phyloP scores from a whole-genome alignment of 2,329 filamentous ascomycete species.

The Cladosporium sp. region DNA sequence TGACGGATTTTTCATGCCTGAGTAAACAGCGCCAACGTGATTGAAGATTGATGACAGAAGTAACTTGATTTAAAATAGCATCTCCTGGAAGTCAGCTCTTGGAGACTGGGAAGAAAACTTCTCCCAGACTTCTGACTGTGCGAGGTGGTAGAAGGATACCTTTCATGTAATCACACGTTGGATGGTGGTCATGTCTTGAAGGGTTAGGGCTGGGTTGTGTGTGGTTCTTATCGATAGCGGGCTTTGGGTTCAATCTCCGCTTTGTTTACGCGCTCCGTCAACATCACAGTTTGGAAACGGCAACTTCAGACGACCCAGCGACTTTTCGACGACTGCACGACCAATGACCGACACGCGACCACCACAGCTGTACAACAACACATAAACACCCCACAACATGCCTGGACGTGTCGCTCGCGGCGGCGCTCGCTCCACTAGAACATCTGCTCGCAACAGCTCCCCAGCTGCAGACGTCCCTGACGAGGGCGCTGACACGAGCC shows the following conservation, averaged over 20 bases:
- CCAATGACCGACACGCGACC: slow-evolving; percentile 49
- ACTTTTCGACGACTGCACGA: neutral
- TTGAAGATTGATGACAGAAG: too few species aligned
- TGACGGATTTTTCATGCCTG: too few species aligned
- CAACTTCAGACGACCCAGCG: neutral
- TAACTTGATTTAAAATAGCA: too few species aligned
- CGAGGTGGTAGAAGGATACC: too few species aligned
- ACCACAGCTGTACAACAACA: neutral
- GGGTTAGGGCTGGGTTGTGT: neutral
- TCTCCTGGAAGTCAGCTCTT: too few species aligned
- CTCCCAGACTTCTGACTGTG: too few species aligned
- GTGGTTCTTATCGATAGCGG: neutral
- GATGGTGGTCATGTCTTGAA: too few species aligned
- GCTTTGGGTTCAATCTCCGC: slow-evolving; percentile 1
- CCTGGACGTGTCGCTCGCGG: slow-evolving; percentile 29
- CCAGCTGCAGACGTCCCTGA: slow-evolving; percentile 52
- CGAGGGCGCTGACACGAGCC: slow-evolving; percentile 63
- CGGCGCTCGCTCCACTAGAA: slow-evolving; percentile 16
- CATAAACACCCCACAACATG: slow-evolving; percentile 29
- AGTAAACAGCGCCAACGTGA: too few species aligned
- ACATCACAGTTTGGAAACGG: neutral
- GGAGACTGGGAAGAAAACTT: too few species aligned
- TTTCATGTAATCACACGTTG: too few species aligned
- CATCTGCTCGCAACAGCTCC: slow-evolving; percentile 25
- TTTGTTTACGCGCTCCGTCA: slow-evolving; percentile 6